Base-by-base conservation (phyloP, 257 asterid genomes). In the Nicotiana paniculata region DNA sequence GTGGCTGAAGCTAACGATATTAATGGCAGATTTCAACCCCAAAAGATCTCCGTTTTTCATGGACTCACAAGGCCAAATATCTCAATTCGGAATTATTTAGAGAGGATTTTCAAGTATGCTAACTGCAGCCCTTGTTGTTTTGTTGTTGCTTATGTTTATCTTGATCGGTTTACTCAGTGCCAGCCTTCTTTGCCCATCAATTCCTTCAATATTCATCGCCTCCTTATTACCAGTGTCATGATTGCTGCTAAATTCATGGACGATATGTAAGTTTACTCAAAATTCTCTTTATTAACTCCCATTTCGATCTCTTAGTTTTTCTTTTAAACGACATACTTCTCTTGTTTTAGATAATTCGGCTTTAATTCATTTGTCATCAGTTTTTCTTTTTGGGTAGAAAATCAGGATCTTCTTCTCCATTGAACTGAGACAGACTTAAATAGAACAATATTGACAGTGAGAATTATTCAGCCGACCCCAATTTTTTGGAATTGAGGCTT, bases 211-310 rank as follows among this genome's bases (percentile, higher is more conserved):
- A 94, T 94, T 30, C 99, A 96, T 75, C 84, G 99, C 17, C 83
- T 96, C 33, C 97, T 96, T 87, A 92, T 96, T 85, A 92, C 99
- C 16, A 92, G 97, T 82, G 97, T 96, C 89, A 91, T 96, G 99
- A 88, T 94, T 58, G 94, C 98, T 48, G 98, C 98, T 4, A 96
- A 96, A 83, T 96, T 96, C 98, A 89, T 93, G 99, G 99, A 96
- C 79, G 98, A 94, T 83, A 88, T 90, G 98, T 93, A 39, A 91
- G 97, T 88, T 6, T 9, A 18, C 43, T 3, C 5, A 0, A 57
- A 39, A 7, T 39, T 39, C 48, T 39, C 46, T 4, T 30, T 13
- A 7, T 53, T 8, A 18, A 70, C 53, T 53, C 6, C 33, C 62
- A n/a, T 10, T 11, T 37, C 24, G 24, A 21, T 21, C n/a, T 37